phyloP scores from a whole-genome alignment of 768 basidiomycete species.

The Boletellus ananiceps region DNA sequence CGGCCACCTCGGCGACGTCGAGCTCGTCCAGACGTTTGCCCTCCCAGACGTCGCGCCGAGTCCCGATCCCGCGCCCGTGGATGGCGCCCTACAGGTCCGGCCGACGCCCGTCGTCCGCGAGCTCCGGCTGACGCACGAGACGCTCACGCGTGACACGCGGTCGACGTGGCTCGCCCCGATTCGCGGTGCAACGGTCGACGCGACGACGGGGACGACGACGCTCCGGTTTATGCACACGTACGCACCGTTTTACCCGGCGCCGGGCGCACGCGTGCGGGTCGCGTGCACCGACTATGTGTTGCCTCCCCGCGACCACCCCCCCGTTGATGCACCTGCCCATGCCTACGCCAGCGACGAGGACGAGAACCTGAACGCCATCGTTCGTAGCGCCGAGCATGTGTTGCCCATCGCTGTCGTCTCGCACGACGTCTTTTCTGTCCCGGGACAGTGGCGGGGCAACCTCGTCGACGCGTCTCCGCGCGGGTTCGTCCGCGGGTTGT shows the following conservation, averaged over 20 bases:
- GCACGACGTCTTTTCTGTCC: constrained; percentile 11
- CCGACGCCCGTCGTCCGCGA: not conserved
- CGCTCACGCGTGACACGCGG: constrained; percentile 3
- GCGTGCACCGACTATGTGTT: constrained; percentile 18
- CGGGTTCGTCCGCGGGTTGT: constrained; percentile 15
- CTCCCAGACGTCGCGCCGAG: constrained; percentile 9
- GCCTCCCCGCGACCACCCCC: not conserved
- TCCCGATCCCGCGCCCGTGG: not conserved
- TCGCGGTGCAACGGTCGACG: constrained; percentile 9
- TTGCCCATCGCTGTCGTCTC: constrained; percentile 6
- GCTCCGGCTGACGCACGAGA: constrained; percentile 22
- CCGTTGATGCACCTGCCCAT: not conserved
- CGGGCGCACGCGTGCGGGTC: constrained; percentile 4
- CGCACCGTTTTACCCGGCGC: not conserved
- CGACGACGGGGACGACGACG: constrained; percentile 9
- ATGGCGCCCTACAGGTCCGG: too few relatives aligned
- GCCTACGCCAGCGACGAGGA: not conserved
- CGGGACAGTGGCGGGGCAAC: constrained; percentile 11
- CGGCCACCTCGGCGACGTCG: constrained; percentile 2
- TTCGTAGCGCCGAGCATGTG: constrained; percentile 2
- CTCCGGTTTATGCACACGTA: constrained; percentile 21
- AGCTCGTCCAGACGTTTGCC: constrained; percentile 21
- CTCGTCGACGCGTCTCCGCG: constrained; percentile 13
- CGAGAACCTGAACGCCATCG: constrained; percentile 1
- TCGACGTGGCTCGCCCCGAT: constrained; percentile 14